Conservation (phyloP, 2,329 filamentous ascomycete species). For the Beauveria australis region DNA sequence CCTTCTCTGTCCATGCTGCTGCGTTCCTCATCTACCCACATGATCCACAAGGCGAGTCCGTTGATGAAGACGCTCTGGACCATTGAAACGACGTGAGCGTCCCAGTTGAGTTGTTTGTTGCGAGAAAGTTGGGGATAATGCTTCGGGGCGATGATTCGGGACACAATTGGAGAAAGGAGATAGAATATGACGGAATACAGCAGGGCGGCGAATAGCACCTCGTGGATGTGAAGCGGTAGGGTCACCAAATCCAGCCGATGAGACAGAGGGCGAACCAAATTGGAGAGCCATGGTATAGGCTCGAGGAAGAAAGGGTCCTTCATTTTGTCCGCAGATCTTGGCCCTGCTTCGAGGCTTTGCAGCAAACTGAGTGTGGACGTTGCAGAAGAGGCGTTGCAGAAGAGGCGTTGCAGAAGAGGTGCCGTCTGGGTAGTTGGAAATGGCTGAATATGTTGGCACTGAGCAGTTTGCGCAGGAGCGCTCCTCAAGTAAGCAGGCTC, state of each 20-base stretch:
- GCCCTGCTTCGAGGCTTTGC: neutral
- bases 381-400: neutral
- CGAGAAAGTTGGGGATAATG: constrained; percentile 57
- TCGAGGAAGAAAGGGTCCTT: constrained; percentile 63
- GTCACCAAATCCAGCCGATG: constrained; percentile 53
- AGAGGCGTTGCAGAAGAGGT: no score
- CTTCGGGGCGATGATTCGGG: constrained; percentile 50
- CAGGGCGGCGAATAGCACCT: constrained; percentile 57
- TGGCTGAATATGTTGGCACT: neutral
- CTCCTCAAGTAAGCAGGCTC: neutral
- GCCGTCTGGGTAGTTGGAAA: neutral
- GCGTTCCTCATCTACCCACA: constrained; percentile 60
- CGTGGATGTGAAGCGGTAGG: constrained; percentile 69
- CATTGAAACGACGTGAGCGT: constrained; percentile 79
- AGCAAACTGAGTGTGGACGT: neutral
- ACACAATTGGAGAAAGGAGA: constrained; percentile 60
- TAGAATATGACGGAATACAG: constrained; percentile 63
- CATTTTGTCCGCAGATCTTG: constrained; percentile 38
- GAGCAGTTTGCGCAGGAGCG: neutral
- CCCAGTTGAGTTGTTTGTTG: constrained; percentile 67
- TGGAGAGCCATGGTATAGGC: constrained; percentile 48
- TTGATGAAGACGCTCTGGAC: constrained; percentile 69
- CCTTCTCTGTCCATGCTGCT: constrained; percentile 56
- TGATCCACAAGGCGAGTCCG: constrained; percentile 63
- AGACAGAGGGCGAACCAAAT: constrained; percentile 55